Evolutionary conservation across 75 land plant genomes (phyloP).

Genomic region (Pseudotsuga menziesii): DNA sequence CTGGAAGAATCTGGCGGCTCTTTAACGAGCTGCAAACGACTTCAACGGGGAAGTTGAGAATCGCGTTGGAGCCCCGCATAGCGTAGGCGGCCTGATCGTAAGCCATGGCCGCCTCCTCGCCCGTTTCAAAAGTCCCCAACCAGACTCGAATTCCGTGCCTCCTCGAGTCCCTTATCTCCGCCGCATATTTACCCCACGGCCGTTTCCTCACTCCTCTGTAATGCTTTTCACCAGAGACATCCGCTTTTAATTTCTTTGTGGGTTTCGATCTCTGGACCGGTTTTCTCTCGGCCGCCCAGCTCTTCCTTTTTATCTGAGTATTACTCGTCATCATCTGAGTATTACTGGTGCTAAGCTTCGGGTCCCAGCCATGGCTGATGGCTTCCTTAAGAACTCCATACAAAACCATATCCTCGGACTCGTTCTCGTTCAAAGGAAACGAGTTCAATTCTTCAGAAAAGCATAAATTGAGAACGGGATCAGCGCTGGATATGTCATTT

Average conservation of each 20-base stretch:
- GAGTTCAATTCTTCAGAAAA: neutral
- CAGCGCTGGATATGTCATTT: neutral
- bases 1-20: neutral
- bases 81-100: conserved; percentile 24
- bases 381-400: conserved; percentile 21
- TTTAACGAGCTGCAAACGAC: neutral
- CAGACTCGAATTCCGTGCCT: conserved; percentile 34
- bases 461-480: neutral
- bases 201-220: conserved; percentile 41
- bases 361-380: conserved; percentile 4
- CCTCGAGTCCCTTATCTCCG: conserved; percentile 39
- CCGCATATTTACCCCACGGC: conserved; percentile 47
- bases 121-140: conserved; percentile 39
- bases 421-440: conserved; percentile 26
- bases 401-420: conserved; percentile 28
- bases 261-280: neutral
- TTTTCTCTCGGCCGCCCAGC: neutral
- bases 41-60: conserved; percentile 19
- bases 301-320: neutral
- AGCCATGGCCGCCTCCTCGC: conserved; percentile 26
- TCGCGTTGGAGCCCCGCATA: conserved; percentile 13
- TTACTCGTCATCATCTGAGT: neutral
- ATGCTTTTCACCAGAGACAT: neutral
- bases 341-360: neutral
- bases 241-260: conserved; percentile 8